phyloP scores from a whole-genome alignment of 78 protist genomes.

The slime mould (Dictyostelium discoideum) region dicty_2.7 NC_007090.3:4175001-4175500 shows the following conservation, averaged over 20 bases:
- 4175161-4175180: not conserved
- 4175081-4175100: not conserved
- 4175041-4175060: not conserved
- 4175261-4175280: too few relatives aligned
- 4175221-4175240: too few relatives aligned
- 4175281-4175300: too few relatives aligned
- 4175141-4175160: not conserved
- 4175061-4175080: not conserved
- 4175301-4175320: not conserved
- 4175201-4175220: not conserved
- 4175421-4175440: not conserved
- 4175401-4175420: too few relatives aligned
- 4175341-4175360: too few relatives aligned
- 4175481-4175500: not conserved
- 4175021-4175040: not conserved
- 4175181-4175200: not conserved
- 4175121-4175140: not conserved
- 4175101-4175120: constrained; percentile 2
- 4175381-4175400: too few relatives aligned
- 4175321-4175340: too few relatives aligned
- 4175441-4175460: not conserved
- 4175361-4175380: too few relatives aligned
- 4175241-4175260: too few relatives aligned
- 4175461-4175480: not conserved
- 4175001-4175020: not conserved